phyloP scores from a whole-genome alignment of 495 filamentous ascomycete genomes.

The Barbatosphaeria neglecta region DNA sequence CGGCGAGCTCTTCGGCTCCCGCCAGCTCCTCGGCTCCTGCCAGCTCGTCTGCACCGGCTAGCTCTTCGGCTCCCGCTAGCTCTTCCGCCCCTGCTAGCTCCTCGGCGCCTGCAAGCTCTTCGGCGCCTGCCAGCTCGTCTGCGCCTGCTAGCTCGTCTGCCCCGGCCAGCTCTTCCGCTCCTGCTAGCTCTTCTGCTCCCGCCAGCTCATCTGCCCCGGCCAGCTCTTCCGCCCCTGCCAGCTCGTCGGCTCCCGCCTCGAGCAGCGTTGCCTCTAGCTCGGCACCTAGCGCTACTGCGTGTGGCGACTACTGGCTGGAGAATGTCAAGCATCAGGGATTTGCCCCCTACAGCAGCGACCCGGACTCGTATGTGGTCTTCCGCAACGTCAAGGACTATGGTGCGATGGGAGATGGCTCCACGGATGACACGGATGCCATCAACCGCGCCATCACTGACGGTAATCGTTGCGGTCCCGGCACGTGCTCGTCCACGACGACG shows the following conservation, averaged over 20 bases:
- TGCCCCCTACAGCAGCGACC: constrained; percentile 39
- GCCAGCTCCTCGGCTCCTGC: neutral
- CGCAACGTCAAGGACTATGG: constrained; percentile 40
- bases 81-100: neutral
- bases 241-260: neutral
- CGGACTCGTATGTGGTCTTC: constrained; percentile 29
- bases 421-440: constrained; percentile 76
- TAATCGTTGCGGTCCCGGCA: constrained; percentile 54
- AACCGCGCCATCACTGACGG: constrained; percentile 68
- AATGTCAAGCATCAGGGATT: constrained; percentile 55
- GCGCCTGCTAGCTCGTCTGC: neutral
- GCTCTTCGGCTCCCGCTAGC: neutral
- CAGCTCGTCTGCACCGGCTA: too few relatives aligned
- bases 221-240: neutral
- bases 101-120: neutral
- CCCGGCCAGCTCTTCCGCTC: neutral
- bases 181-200: neutral
- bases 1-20: neutral
- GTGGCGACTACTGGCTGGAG: constrained; percentile 49
- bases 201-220: neutral
- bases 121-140: neutral
- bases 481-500: constrained; percentile 65
- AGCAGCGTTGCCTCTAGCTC: neutral
- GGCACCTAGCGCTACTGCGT: constrained; percentile 2
- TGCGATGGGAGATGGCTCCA: constrained; percentile 33